phyloP scores from a whole-genome alignment of 352 stramenopile species.

The Phytophthora fragariae region DNA sequence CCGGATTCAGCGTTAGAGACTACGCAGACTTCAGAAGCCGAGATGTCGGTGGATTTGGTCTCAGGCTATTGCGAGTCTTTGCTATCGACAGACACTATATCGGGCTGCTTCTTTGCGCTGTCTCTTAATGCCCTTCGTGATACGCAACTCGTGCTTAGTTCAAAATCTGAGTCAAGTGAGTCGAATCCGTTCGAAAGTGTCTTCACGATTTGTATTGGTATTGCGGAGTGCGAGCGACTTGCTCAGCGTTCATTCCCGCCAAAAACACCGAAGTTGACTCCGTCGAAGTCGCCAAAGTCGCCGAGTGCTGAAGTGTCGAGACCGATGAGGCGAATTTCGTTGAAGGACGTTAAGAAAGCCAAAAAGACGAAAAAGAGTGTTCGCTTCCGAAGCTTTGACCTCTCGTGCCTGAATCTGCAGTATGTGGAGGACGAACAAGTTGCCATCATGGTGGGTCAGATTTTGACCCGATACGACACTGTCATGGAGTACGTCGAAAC shows the following conservation, averaged over 20 bases:
- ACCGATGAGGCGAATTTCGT: constrained; percentile 15
- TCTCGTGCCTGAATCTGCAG: constrained; percentile 68
- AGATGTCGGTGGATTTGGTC: constrained; percentile 28
- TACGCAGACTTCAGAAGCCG: neutral
- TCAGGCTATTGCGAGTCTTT: constrained; percentile 44
- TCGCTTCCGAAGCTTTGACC: constrained; percentile 71
- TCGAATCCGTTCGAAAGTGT: constrained; percentile 37
- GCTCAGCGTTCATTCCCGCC: constrained; percentile 37
- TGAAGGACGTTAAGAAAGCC: constrained; percentile 19
- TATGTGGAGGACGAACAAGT: constrained; percentile 61
- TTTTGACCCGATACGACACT: constrained; percentile 49
- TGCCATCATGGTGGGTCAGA: constrained; percentile 50
- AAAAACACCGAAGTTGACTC: constrained; percentile 15
- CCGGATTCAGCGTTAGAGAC: neutral
- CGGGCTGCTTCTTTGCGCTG: constrained; percentile 51
- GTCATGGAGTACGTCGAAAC: constrained; percentile 50
- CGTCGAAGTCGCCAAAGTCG: constrained; percentile 23
- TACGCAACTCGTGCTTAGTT: constrained; percentile 12
- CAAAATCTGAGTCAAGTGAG: constrained; percentile 10
- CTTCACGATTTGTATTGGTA: constrained; percentile 41
- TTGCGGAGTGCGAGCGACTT: constrained; percentile 51
- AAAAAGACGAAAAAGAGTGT: constrained; percentile 53
- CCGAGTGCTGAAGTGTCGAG: constrained; percentile 8
- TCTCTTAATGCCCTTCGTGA: constrained; percentile 47
- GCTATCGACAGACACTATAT: constrained; percentile 50